These are phyloP conservation scores for Ustanciosporium gigantosporum DNA, from an alignment of 1,284 basidiomycete genomes.

Conservation along the genomic window DNA sequence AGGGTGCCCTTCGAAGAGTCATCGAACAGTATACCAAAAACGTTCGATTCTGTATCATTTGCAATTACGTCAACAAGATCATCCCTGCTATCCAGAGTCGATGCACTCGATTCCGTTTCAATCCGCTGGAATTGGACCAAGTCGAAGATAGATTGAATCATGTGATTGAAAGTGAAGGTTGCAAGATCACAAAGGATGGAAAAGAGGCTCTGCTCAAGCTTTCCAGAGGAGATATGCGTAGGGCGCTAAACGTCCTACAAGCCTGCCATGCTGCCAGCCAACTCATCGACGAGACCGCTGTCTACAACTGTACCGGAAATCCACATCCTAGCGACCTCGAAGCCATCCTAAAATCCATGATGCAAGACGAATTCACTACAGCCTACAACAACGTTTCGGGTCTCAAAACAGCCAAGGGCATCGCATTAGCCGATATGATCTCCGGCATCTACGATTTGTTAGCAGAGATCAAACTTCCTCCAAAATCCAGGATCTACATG, in stretches of 20 bases:
- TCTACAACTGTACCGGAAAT: conserved; percentile 95
- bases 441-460: conserved; percentile 89
- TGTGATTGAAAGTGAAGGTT: conserved; percentile 85
- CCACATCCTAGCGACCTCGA: conserved; percentile 94
- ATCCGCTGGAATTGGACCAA: conserved; percentile 83
- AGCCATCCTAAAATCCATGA: conserved; percentile 90
- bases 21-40: conserved; percentile 99
- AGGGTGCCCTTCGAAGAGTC: conserved; percentile 90
- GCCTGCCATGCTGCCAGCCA: conserved; percentile 97
- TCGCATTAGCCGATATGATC: conserved; percentile 94
- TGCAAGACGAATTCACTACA: conserved; percentile 92
- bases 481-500: conserved; percentile 83
- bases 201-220: conserved; percentile 86
- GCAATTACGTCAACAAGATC: conserved; percentile 99
- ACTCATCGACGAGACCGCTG: conserved; percentile 78
- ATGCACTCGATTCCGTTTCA: conserved; percentile 92
- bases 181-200: conserved; percentile 83
- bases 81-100: conserved; percentile 97
- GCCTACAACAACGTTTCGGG: conserved; percentile 82
- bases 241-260: conserved; percentile 92
- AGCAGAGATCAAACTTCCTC: conserved; percentile 81
- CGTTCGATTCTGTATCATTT: conserved; percentile 98
- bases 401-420: conserved; percentile 86
- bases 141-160: conserved; percentile 79
- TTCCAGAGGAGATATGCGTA: conserved; percentile 94